Percentiles rank a stretch among this genome's conserved stretches.
These are phyloP conservation scores for Sarocladium brachiariae DNA, from an alignment of 2,329 filamentous ascomycete genomes.

Conservation along the genomic window DNA sequence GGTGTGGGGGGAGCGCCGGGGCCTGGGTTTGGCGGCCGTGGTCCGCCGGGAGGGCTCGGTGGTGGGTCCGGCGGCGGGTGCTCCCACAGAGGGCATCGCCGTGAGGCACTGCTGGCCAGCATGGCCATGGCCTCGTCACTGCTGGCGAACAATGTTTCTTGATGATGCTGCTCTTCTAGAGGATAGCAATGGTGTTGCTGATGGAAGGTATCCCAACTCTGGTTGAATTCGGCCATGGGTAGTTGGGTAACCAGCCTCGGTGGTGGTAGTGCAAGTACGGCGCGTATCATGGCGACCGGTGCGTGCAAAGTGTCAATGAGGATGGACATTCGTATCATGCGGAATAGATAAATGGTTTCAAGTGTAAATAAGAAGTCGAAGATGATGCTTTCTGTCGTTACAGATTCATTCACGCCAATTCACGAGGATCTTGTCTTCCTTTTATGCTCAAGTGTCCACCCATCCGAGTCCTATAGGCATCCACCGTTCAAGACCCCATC, in stretches of 20 bases:
- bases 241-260: not conserved
- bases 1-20: constrained; percentile 2
- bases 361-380: not conserved
- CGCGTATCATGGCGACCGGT: not conserved
- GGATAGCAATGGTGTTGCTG: not conserved
- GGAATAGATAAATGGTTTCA: not conserved
- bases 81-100: not conserved
- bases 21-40: constrained; percentile 7
- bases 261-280: not conserved
- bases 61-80: constrained; percentile 4
- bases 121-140: not conserved
- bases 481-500: not conserved
- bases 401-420: not conserved
- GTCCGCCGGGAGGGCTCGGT: constrained; percentile 5
- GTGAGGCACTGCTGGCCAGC: not conserved
- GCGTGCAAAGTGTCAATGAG: not conserved
- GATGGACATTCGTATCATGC: not conserved
- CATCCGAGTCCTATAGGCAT: constrained; percentile 2
- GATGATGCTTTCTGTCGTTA: not conserved
- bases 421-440: not conserved
- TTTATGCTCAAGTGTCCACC: not conserved
- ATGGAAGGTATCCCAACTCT: not conserved
- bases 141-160: too few species aligned
- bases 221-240: not conserved
- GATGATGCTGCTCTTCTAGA: too few species aligned